These are phyloP conservation scores for Phoma herbarum DNA, from an alignment of 2,329 filamentous ascomycete genomes.

Conservation along the genomic window DNA sequence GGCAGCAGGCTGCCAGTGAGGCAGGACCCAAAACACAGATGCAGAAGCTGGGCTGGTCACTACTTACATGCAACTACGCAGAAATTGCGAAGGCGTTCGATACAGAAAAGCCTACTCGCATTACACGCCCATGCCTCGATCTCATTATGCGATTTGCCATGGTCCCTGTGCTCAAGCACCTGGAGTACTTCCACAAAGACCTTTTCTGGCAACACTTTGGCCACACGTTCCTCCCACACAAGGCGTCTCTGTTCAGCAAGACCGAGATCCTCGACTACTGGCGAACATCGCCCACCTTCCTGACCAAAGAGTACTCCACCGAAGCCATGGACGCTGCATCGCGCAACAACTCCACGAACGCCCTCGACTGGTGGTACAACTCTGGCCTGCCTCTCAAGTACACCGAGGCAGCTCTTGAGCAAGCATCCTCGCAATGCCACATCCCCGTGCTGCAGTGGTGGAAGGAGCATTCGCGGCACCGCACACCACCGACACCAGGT, in stretches of 20 bases:
- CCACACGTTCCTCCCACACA: constrained; percentile 81
- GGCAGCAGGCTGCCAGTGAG: constrained; percentile 70
- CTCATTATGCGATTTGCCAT: constrained; percentile 92
- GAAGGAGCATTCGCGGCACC: constrained; percentile 71
- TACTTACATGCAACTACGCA: constrained; percentile 74
- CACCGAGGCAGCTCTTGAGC: constrained; percentile 86
- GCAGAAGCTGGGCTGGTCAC: constrained; percentile 83
- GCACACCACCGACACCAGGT: constrained; percentile 29
- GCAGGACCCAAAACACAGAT: constrained; percentile 76
- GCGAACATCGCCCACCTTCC: constrained; percentile 81
- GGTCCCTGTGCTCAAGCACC: constrained; percentile 77
- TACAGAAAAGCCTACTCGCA: constrained; percentile 73
- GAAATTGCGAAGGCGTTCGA: constrained; percentile 79
- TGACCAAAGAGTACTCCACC: constrained; percentile 84
- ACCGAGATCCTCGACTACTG: constrained; percentile 90
- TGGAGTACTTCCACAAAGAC: constrained; percentile 72
- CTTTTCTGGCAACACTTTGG: constrained; percentile 89
- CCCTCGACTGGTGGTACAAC: constrained; percentile 91
- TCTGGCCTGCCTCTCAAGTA: constrained; percentile 83
- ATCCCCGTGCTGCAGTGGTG: constrained; percentile 93
- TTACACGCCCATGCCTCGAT: constrained; percentile 84
- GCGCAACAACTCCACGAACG: constrained; percentile 81
- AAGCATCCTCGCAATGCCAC: constrained; percentile 84
- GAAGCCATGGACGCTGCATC: constrained; percentile 90
- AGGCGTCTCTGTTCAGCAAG: constrained; percentile 87